Conservation (phyloP, 768 basidiomycete species). For the Cystobasidium ongulense region DNA sequence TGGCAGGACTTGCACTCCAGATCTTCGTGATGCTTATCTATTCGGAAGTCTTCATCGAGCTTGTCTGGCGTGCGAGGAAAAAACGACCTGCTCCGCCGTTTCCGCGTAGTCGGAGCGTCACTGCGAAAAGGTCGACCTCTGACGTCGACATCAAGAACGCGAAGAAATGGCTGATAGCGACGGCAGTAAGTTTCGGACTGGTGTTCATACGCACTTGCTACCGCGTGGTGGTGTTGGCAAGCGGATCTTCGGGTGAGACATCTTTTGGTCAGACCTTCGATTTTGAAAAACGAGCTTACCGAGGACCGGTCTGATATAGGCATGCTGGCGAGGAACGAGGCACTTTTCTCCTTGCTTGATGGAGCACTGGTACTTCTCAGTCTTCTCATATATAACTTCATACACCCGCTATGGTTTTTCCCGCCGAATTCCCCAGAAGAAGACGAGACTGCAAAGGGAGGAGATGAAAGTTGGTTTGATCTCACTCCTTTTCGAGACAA, state of each 20-base stretch:
- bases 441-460: background rate
- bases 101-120: background rate
- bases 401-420: constrained; percentile 20
- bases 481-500: background rate
- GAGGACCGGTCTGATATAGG: background rate
- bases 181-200: constrained; percentile 41
- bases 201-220: background rate
- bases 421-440: background rate
- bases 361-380: background rate
- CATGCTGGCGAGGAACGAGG: background rate
- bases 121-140: background rate
- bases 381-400: background rate
- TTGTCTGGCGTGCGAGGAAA: background rate
- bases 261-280: background rate
- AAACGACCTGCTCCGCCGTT: background rate
- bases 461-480: background rate
- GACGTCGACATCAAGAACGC: constrained; percentile 60
- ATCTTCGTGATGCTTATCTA: background rate
- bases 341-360: background rate
- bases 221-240: background rate
- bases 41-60: background rate
- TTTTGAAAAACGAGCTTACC: background rate
- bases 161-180: constrained; percentile 72
- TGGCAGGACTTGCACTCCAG: background rate
- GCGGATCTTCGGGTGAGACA: background rate